Evolutionary conservation across 2,329 filamentous ascomycete species (phyloP).

Genomic region (Pyricularia pennisetigena): DNA sequence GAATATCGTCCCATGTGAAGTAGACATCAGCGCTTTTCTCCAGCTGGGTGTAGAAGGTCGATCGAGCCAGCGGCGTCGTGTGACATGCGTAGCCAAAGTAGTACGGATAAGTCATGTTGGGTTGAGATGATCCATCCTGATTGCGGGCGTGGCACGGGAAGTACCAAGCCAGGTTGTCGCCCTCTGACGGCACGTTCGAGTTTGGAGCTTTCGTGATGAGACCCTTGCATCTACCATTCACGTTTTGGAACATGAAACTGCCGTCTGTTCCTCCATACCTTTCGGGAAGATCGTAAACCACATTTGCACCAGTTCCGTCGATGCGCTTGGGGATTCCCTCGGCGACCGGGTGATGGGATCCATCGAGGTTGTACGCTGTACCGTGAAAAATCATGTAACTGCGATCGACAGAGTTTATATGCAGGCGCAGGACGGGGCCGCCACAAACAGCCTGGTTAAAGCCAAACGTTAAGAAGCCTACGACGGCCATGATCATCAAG

Average conservation of each 20-base stretch:
- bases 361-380: conserved; percentile 71
- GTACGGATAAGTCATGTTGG: conserved; percentile 63
- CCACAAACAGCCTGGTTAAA: conserved; percentile 87
- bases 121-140: conserved; percentile 76
- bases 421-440: conserved; percentile 58
- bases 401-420: conserved; percentile 67
- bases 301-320: conserved; percentile 53
- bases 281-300: conserved; percentile 76
- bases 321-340: conserved; percentile 56
- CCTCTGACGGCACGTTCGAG: conserved; percentile 74
- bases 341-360: conserved; percentile 70
- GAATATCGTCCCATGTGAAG: conserved; percentile 91
- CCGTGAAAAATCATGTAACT: conserved; percentile 98
- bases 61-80: conserved; percentile 58
- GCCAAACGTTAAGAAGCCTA: conserved; percentile 93
- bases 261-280: conserved; percentile 84
- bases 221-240: conserved; percentile 92
- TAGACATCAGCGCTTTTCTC: conserved; percentile 74
- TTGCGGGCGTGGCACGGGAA: conserved; percentile 90
- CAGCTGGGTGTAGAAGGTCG: conserved; percentile 65
- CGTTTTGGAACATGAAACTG: conserved; percentile 96
- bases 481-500: conserved; percentile 72
- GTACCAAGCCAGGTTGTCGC: conserved; percentile 83
- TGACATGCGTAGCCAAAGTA: conserved; percentile 88
- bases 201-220: conserved; percentile 63